phyloP scores from a whole-genome alignment of 202 grass and related monocot species.

The Brachypodium distachyon region DNA sequence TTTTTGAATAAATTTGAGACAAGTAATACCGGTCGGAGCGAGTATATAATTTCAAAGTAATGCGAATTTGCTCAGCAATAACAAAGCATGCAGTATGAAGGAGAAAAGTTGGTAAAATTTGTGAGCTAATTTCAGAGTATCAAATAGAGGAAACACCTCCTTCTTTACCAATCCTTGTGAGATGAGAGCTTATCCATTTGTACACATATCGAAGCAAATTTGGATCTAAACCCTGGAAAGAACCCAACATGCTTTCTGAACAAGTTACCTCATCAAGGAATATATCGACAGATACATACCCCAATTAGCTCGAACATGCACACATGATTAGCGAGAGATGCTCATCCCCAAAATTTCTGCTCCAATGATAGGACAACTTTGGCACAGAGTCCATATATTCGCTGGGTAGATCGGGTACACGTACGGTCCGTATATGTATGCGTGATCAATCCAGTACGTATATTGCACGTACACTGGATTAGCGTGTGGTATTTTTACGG shows the following conservation, averaged over 20 bases:
- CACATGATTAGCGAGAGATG: conserved; percentile 17
- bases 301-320: neutral
- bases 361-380: neutral
- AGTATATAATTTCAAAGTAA: too few relatives aligned
- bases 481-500: neutral
- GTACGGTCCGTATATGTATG: neutral
- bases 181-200: neutral
- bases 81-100: too few relatives aligned
- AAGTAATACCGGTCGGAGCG: too few relatives aligned
- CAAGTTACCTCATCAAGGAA: conserved; percentile 5
- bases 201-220: neutral
- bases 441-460: neutral
- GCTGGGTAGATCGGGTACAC: neutral
- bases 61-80: too few relatives aligned
- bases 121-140: too few relatives aligned
- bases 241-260: neutral
- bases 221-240: neutral
- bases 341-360: neutral
- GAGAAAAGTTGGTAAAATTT: too few relatives aligned
- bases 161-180: neutral
- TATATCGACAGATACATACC: neutral
- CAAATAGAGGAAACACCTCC: too few relatives aligned
- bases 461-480: too few relatives aligned
- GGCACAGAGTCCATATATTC: neutral
- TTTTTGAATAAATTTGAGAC: too few relatives aligned